These are phyloP conservation scores for Xylaria sp. DNA, from an alignment of 2,329 filamentous ascomycete species.

Conservation along the genomic window DNA sequence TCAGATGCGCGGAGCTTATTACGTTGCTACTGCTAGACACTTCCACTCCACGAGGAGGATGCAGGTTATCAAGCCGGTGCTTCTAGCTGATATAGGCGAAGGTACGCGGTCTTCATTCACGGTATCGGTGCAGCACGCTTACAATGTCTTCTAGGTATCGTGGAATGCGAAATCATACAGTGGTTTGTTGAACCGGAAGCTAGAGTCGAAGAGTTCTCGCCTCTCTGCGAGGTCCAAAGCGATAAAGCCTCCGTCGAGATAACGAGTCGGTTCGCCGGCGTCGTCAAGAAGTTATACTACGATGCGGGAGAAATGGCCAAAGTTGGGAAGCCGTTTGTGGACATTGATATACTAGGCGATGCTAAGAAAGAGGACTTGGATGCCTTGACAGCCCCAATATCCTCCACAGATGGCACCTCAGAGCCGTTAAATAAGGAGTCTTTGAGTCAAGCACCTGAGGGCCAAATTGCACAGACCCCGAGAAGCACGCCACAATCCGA, in stretches of 20 bases:
- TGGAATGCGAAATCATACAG: slow-evolving; percentile 98
- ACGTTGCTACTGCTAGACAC: slow-evolving; percentile 50
- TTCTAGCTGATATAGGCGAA: slow-evolving; percentile 88
- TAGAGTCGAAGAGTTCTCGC: slow-evolving; percentile 96
- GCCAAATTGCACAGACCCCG: slow-evolving; percentile 22
- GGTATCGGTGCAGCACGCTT: neutral
- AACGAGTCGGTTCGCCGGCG: slow-evolving; percentile 92
- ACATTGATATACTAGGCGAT: slow-evolving; percentile 90
- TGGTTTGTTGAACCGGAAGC: slow-evolving; percentile 99
- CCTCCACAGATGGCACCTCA: slow-evolving; percentile 45
- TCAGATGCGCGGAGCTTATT: slow-evolving; percentile 44
- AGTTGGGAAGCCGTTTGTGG: slow-evolving; percentile 92
- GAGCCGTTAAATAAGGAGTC: slow-evolving; percentile 42
- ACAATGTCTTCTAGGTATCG: slow-evolving; percentile 74
- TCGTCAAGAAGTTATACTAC: slow-evolving; percentile 96
- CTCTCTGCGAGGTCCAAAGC: slow-evolving; percentile 96
- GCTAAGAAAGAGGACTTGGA: slow-evolving; percentile 70
- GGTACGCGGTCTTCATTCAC: slow-evolving; percentile 58
- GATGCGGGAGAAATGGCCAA: slow-evolving; percentile 96
- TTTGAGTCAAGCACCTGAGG: slow-evolving; percentile 38
- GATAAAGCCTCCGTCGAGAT: slow-evolving; percentile 95
- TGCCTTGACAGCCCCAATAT: slow-evolving; percentile 51
- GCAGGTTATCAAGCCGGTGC: slow-evolving; percentile 77
- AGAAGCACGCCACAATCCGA: slow-evolving; percentile 28
- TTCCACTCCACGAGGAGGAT: slow-evolving; percentile 63